phyloP scores from a whole-genome alignment of 805 yeast species.

The Torulaspora delbrueckii region DNA sequence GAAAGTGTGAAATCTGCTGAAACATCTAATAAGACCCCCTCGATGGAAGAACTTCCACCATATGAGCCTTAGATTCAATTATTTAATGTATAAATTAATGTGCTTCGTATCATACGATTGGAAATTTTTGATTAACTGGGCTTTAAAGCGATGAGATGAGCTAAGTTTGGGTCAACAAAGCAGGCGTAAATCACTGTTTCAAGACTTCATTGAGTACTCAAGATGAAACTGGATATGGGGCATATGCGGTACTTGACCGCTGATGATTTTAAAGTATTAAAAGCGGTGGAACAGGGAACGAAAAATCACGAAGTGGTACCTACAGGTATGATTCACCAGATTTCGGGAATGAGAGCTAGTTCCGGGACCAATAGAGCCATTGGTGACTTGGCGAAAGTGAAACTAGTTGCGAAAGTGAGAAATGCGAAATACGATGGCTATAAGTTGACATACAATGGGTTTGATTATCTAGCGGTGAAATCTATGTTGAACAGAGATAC shows the following conservation, averaged over 20 bases:
- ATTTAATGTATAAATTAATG: neutral
- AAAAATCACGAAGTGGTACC: conserved; percentile 95
- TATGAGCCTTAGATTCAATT: neutral
- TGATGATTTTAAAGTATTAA: conserved; percentile 85
- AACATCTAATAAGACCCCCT: neutral
- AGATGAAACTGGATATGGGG: conserved; percentile 86
- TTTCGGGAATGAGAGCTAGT: conserved; percentile 70
- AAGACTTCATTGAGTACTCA: conserved; percentile 8
- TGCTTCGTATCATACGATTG: neutral
- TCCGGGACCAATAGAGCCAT: conserved; percentile 76
- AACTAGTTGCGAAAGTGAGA: conserved; percentile 68
- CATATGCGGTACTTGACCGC: conserved; percentile 90
- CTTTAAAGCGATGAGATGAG: conserved; percentile 17
- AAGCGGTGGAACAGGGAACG: conserved; percentile 87
- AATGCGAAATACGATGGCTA: conserved; percentile 96
- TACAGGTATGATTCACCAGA: conserved; percentile 69
- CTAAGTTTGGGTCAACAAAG: neutral
- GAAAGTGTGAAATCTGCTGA: too few species aligned
- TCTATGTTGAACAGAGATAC: conserved; percentile 72
- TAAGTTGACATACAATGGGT: conserved; percentile 80
- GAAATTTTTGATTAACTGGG: conserved; percentile 1
- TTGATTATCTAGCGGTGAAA: conserved; percentile 86
- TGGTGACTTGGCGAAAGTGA: conserved; percentile 81
- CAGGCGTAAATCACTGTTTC: neutral
- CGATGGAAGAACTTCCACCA: neutral